Percentiles rank a stretch among this genome's conserved stretches.
These are phyloP conservation scores for Iberis pinnata DNA, from an alignment of 345 rosid species.

Conservation along the genomic window DNA sequence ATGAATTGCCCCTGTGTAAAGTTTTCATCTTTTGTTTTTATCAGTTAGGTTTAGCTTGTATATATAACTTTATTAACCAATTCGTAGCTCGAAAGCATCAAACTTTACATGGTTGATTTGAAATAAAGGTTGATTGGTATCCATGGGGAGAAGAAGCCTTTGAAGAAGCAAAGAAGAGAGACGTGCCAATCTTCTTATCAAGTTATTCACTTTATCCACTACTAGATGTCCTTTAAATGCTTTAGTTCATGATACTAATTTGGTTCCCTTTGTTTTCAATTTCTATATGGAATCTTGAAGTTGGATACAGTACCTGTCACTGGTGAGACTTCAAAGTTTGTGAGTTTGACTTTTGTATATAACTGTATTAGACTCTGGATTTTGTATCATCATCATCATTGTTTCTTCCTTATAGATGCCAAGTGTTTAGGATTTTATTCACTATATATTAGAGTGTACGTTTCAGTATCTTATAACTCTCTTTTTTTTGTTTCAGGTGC, in stretches of 20 bases:
- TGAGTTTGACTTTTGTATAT: conserved; percentile 1
- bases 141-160: conserved; percentile 97
- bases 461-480: neutral
- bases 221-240: too few relatives aligned
- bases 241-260: conserved; percentile 11
- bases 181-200: conserved; percentile 86
- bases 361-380: too few relatives aligned
- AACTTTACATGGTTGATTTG: neutral
- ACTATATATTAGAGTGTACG: conserved; percentile 1
- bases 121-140: conserved; percentile 71
- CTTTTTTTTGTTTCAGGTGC: conserved; percentile 56
- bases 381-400: too few relatives aligned
- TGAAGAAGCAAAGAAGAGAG: conserved; percentile 65
- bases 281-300: conserved; percentile 41
- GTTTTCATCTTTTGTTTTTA: conserved; percentile 6
- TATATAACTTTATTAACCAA: neutral
- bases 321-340: conserved; percentile 49
- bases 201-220: conserved; percentile 36
- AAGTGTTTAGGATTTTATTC: too few relatives aligned
- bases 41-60: conserved; percentile 7
- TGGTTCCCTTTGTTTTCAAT: conserved; percentile 18
- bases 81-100: conserved; percentile 10
- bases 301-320: conserved; percentile 98
- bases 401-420: too few relatives aligned
- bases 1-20: neutral